Percentiles rank a stretch among this genome's conserved stretches.
These are phyloP conservation scores for Suillus placidus DNA, from an alignment of 768 basidiomycete species.

Conservation along the genomic window DNA sequence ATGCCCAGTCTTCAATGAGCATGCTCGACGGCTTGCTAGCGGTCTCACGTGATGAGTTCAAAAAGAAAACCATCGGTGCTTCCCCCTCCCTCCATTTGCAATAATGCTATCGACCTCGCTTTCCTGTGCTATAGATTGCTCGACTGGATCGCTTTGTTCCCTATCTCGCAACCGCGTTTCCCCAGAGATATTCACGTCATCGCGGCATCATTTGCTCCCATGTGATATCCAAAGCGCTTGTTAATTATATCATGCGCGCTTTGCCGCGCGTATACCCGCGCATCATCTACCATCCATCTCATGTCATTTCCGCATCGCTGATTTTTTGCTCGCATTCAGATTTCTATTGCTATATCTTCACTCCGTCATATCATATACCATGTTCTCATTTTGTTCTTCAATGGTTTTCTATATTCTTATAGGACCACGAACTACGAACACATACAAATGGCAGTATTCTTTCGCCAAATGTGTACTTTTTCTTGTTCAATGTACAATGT, in stretches of 20 bases:
- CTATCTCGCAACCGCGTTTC: not conserved
- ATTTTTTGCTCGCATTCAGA: not conserved
- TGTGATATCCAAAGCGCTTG: constrained; percentile 5
- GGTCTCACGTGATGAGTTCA: not conserved
- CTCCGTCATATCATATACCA: constrained; percentile 7
- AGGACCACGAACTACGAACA: not conserved
- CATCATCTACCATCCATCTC: constrained; percentile 4
- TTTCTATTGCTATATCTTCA: constrained; percentile 4
- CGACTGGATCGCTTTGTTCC: constrained; percentile 8
- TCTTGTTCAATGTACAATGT: constrained; percentile 1
- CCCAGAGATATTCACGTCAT: not conserved
- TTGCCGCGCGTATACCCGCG: not conserved
- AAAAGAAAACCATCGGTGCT: constrained; percentile 14
- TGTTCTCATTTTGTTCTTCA: not conserved
- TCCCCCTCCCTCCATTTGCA: constrained; percentile 6
- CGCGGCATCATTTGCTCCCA: not conserved
- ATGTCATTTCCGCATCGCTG: not conserved
- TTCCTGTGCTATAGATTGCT: constrained; percentile 7
- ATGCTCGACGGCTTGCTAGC: not conserved
- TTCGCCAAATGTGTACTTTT: not conserved
- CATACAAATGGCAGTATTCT: constrained; percentile 2
- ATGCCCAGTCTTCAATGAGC: constrained; percentile 19
- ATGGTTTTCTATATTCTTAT: not conserved
- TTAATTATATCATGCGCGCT: not conserved
- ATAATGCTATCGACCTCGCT: constrained; percentile 10